Evolutionary conservation across 2,329 filamentous ascomycete genomes (phyloP), one percentile per base, ranked within the genome.

Genomic region (Epichloe amarillans): DNA sequence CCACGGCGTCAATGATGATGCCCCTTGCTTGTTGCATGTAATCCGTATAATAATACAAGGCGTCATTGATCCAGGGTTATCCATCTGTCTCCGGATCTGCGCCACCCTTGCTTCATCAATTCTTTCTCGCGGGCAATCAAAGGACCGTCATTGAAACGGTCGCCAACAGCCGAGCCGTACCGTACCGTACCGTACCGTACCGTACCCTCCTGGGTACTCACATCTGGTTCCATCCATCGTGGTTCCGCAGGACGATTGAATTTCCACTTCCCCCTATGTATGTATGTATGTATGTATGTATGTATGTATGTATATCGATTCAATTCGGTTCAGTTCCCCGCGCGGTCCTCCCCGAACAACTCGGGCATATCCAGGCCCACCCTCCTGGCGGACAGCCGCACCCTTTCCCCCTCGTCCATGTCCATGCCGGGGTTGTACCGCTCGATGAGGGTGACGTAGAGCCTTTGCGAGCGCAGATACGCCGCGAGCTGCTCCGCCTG

Each of bases 371-470:
- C 78, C 84, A 96, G 88, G 17, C 91, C 93, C 40, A 97, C 89
- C 63, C 87, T 80, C 68, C 88, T 74, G 8, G 93, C 93, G 50
- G 86, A 86, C 71, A 96, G 71, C 52, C 88, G 72, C 41, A 96
- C 82, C 54, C 87, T 76, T 72, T 97, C 90, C 68, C 94, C 82
- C 64, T 82, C 84, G 57, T 85, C 81, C 84, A 95, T 87, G 57
- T 80, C 79, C 81, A 94, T 88, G 17, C 90, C 89, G 0, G 89
- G 89, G 66, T 97, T 97, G 69, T 98, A 97, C 59, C 90, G 77
- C 69, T 96, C 90, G 38, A 97, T 66, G 42, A 97, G 71, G 15
- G 80, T 83, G 26, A 80, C 77, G 66, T 97, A 96, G 64, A 80
- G 79, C 49, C 90, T 76, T 72, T 98, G 93, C n/a, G 90, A 84